Base-by-base conservation (phyloP, 768 basidiomycete genomes). In the Pleurotus cornucopiae region DNA sequence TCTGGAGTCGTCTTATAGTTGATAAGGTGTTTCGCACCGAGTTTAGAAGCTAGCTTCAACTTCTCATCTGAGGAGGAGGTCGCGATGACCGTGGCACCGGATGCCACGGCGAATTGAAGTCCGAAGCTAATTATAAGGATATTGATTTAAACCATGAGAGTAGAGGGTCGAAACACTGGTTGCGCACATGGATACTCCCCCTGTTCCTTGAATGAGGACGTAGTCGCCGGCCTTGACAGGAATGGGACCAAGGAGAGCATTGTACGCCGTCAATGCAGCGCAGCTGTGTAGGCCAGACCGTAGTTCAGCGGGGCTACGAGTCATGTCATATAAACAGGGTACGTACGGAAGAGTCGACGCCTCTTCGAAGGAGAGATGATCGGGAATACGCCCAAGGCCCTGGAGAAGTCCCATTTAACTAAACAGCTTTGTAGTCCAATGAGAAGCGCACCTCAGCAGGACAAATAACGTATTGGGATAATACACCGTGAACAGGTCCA, bases 21-120 rank as follows among this genome's bases (percentile, higher is more conserved):
- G 69, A 88, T 83, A 20, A 79, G 61, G 54, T 83, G 71, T 13
- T 76, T 73, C 7, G 73, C 77, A 16, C 85, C 84, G 14, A 85
- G 74, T 40, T 73, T 74, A 45, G 71, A 67, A 7, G 76, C 83
- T 25, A 77, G 58, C 58, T 77, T 73, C 13, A 86, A 72, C 61
- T 89, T 89, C 46, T 77, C 74, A 60, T 87, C 83, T 0, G 83
- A 83, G 1, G 84, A 86, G 0, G 85, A 87, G 0, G 85, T 88
- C 23, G 76, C 75, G 60, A 89, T 85, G 56, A 86, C 84, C 1
- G 68, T 78, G 1, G 85, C 85, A 40, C 85, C 85, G 5, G 80
- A 74, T 2, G 82, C 80, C 43, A 83, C 75, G 2, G 86, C 85
- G 46, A 89, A 68, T 67, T 87, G 83, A 3, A 80, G 68, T 2